These are phyloP conservation scores for Raddia guianensis DNA, from an alignment of 176 grass and related monocot genomes.

Conservation along the genomic window DNA sequence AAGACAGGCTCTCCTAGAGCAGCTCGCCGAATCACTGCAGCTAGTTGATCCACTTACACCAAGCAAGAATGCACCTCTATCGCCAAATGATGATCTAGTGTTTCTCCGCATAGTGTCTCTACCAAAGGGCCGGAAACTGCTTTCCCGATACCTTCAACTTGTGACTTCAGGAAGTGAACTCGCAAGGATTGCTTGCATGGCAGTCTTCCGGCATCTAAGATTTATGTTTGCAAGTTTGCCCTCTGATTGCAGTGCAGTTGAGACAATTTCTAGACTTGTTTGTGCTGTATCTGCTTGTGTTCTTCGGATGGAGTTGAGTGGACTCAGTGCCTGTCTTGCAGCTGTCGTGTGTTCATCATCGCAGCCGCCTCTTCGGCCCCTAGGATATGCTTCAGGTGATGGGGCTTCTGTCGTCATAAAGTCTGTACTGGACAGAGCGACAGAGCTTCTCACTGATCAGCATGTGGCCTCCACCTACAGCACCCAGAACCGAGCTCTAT, in stretches of 20 bases:
- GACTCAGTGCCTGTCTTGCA: conserved; percentile 82
- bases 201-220: conserved; percentile 76
- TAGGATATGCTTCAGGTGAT: conserved; percentile 69
- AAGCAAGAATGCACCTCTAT: conserved; percentile 43
- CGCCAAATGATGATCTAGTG: conserved; percentile 72
- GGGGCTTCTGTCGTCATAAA: conserved; percentile 78
- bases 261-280: conserved; percentile 53
- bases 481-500: conserved; percentile 53
- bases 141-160: conserved; percentile 61
- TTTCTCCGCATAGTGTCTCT: conserved; percentile 78
- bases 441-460: conserved; percentile 57
- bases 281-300: conserved; percentile 51
- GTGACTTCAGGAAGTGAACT: conserved; percentile 55
- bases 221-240: conserved; percentile 67
- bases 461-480: conserved; percentile 47
- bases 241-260: conserved; percentile 45
- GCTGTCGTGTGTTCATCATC: conserved; percentile 77
- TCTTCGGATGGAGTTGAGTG: conserved; percentile 62
- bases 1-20: conserved; percentile 65
- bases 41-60: conserved; percentile 77
- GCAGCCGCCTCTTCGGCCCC: conserved; percentile 75
- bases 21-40: conserved; percentile 73
- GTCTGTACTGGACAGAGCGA: conserved; percentile 71
- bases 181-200: conserved; percentile 76
- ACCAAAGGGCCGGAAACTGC: conserved; percentile 74